phyloP scores from a whole-genome alignment of 2,329 filamentous ascomycete species.

The Ceratocystis huliohia region DNA sequence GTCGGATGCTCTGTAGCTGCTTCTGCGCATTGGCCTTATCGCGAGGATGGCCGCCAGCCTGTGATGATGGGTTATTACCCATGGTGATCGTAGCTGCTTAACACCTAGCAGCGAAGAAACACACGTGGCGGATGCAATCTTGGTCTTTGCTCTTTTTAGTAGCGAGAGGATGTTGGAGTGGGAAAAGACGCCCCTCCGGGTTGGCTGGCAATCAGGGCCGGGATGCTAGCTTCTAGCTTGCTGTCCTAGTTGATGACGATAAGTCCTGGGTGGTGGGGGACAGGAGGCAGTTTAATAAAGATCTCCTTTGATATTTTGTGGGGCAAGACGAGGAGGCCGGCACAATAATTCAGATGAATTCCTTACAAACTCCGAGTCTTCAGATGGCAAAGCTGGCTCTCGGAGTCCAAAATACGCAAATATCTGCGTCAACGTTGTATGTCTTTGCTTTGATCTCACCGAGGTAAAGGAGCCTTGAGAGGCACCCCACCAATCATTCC shows the following conservation, averaged over 20 bases:
- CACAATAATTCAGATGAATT: neutral
- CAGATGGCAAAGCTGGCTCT: neutral
- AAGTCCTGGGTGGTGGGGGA: neutral
- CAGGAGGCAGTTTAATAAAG: neutral
- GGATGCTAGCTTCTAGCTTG: neutral
- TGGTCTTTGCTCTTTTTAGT: neutral
- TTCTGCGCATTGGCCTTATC: neutral
- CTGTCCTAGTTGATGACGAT: constrained; percentile 1
- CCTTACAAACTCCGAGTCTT: neutral
- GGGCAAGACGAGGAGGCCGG: neutral
- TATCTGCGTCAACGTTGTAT: neutral
- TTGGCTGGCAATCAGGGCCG: neutral
- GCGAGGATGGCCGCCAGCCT: constrained; percentile 1
- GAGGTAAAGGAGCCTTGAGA: neutral
- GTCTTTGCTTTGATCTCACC: neutral
- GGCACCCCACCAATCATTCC: neutral
- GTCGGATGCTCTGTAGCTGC: neutral
- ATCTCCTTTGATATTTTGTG: neutral
- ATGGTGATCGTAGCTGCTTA: neutral
- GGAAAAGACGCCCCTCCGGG: neutral
- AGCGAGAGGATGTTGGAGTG: neutral
- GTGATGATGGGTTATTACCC: constrained; percentile 10
- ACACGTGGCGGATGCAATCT: neutral
- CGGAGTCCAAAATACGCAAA: neutral
- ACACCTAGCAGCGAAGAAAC: neutral